Conservation (phyloP, 495 filamentous ascomycete species). For the Xylaria intraflava region DNA sequence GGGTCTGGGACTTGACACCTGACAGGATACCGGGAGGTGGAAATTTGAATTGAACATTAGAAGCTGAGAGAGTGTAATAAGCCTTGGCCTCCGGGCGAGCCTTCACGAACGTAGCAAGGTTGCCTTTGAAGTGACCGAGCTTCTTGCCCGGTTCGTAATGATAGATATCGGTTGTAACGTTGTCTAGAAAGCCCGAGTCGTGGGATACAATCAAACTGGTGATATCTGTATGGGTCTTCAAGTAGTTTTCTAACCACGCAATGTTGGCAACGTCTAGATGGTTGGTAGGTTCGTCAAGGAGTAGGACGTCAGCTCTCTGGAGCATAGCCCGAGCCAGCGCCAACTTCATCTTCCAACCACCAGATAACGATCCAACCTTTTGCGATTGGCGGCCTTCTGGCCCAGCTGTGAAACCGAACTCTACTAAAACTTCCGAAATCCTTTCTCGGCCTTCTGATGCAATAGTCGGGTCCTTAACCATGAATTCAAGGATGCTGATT, state of each 20-base stretch:
- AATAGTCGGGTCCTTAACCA: constrained; percentile 75
- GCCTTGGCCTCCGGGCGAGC: constrained; percentile 93
- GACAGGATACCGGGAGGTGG: constrained; percentile 89
- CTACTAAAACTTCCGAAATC: constrained; percentile 74
- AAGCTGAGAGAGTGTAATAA: constrained; percentile 94
- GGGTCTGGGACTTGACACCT: constrained; percentile 90
- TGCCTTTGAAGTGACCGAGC: constrained; percentile 88
- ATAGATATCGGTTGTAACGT: constrained; percentile 97
- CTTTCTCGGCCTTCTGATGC: constrained; percentile 66
- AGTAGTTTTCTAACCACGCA: constrained; percentile 89
- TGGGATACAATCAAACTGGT: constrained; percentile 96
- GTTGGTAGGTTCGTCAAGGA: constrained; percentile 98
- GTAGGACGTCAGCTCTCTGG: constrained; percentile 85
- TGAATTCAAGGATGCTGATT: constrained; percentile 88
- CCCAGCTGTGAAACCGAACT: constrained; percentile 89
- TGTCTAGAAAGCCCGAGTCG: constrained; percentile 95
- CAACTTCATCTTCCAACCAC: constrained; percentile 99
- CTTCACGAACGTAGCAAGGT: constrained; percentile 87
- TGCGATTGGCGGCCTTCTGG: constrained; percentile 82
- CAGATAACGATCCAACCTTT: constrained; percentile 89
- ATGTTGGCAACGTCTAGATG: constrained; percentile 96
- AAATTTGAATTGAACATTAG: constrained; percentile 93
- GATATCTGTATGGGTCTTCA: constrained; percentile 93
- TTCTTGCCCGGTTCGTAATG: constrained; percentile 97
- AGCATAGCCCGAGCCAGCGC: constrained; percentile 96